Percentiles rank a stretch among this genome's conserved stretches.
These are phyloP conservation scores for Diaporthe longicolla DNA, from an alignment of 2,329 filamentous ascomycete species.

Conservation along the genomic window DNA sequence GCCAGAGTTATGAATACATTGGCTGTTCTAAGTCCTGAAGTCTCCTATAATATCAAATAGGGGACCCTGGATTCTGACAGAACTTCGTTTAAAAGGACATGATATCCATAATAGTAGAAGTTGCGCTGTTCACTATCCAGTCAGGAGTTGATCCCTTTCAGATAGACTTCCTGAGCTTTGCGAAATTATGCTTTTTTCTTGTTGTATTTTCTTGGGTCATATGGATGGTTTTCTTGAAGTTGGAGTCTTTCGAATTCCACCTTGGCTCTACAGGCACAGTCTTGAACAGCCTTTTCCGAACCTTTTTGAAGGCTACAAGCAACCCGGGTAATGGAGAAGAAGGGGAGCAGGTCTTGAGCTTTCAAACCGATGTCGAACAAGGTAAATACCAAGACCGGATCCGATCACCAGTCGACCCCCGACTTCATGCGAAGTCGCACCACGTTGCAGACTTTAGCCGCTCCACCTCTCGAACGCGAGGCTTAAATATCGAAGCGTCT, in stretches of 20 bases:
- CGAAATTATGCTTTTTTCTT: background rate
- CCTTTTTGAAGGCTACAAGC: too few species aligned
- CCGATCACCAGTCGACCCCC: too few species aligned
- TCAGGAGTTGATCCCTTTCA: conserved; percentile 9
- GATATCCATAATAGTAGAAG: background rate
- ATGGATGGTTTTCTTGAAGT: background rate
- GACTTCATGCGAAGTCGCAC: too few species aligned
- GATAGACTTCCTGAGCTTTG: background rate
- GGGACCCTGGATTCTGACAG: background rate
- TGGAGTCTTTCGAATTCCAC: background rate
- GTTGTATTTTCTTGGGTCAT: background rate
- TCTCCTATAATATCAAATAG: background rate
- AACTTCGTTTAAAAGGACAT: background rate
- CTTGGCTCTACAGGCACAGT: too few species aligned
- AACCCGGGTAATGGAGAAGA: too few species aligned
- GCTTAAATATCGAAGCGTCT: too few species aligned
- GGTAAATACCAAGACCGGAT: too few species aligned
- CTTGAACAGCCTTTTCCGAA: too few species aligned
- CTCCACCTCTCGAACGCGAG: too few species aligned
- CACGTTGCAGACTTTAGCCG: too few species aligned
- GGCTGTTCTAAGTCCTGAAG: background rate
- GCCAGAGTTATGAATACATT: conserved; percentile 8
- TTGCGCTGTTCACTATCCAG: conserved; percentile 1
- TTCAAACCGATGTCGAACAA: too few species aligned
- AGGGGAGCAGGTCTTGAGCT: too few species aligned